These are phyloP conservation scores for Dactylis glomerata DNA, from an alignment of 176 grass and related monocot genomes.

Conservation along the genomic window DNA sequence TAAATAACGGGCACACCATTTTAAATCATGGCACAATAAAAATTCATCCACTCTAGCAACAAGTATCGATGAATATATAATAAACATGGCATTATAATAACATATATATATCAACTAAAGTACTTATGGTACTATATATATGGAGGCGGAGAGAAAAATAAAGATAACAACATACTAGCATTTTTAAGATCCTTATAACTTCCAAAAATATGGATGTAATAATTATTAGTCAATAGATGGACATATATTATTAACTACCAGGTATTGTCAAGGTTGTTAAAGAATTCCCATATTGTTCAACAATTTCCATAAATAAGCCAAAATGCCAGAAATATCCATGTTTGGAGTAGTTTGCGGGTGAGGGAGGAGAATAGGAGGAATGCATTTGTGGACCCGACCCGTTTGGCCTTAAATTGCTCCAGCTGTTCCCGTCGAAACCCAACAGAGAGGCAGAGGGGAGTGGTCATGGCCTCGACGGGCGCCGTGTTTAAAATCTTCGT, in stretches of 20 bases:
- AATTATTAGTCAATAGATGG: not conserved
- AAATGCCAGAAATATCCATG: not conserved
- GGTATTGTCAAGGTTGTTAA: not conserved
- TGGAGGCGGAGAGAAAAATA: no score
- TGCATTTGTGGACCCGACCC: slow-evolving; percentile 48
- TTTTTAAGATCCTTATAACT: not conserved
- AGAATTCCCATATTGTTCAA: not conserved
- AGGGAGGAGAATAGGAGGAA: not conserved
- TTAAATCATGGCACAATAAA: no score
- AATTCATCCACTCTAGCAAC: no score
- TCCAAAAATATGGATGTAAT: not conserved
- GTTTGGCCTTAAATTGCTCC: slow-evolving; percentile 73
- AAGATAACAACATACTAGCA: not conserved
- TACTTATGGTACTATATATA: no score
- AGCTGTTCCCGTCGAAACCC: slow-evolving; percentile 69
- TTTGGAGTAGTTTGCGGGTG: not conserved
- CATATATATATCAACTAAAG: not conserved
- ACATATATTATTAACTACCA: not conserved
- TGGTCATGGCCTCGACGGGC: slow-evolving; percentile 37
- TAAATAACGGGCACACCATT: no score
- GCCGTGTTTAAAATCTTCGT: slow-evolving; percentile 55
- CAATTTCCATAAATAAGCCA: not conserved
- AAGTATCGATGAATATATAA: not conserved
- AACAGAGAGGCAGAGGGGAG: slow-evolving; percentile 34
- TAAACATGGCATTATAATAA: not conserved